Base-by-base conservation (phyloP, 23 red algal species). In the Gracilaria domingensis region DNA sequence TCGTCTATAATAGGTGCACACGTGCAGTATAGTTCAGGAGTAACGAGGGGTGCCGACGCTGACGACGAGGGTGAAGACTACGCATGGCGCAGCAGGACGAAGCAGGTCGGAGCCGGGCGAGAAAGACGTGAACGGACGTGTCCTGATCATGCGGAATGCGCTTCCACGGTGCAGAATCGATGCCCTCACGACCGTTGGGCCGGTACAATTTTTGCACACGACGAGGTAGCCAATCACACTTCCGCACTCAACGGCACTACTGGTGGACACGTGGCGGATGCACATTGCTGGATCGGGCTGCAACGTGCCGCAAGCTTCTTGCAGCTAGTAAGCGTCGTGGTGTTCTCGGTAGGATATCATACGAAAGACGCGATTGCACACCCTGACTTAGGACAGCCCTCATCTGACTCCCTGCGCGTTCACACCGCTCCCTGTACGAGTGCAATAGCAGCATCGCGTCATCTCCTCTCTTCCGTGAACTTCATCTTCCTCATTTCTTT, bases 201-300 rank as follows among this genome's bases (percentile, higher is more conserved):
- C 40, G 21, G 2, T 50, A 1, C 72, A 77, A 51, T 51, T 44
- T 50, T 77, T 45, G 40, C 38, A 51, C 4, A 0, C 16, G 72
- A 3, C 4, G 3, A 45, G 23, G 7, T 23, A 34, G 72, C 72
- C 72, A 77, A 77, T 77, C 40, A 25, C 40, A 12, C 40, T 12
- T 3, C 8, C 39, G 72, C 72, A 77, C 72, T 77, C 21, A 77
- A 77, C 42, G 50, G 33, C 11, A 17, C 40, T 0, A 77, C n/a
- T 25, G 72, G 1, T 77, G 72, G 72, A 26, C 38, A 77, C 72
- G 72, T 77, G 72, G 40, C 40, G 40, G 23, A 77, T 42, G 23
- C 72, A 77, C 72, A 77, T 51, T 77, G 72, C 72, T 77, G 72
- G 72, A 49, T 77, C 42, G 72, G 32, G 38, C 1, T 50, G 72